Base-by-base conservation (phyloP, 148 eudicot species). In the Rhododendron mucronatum region DNA sequence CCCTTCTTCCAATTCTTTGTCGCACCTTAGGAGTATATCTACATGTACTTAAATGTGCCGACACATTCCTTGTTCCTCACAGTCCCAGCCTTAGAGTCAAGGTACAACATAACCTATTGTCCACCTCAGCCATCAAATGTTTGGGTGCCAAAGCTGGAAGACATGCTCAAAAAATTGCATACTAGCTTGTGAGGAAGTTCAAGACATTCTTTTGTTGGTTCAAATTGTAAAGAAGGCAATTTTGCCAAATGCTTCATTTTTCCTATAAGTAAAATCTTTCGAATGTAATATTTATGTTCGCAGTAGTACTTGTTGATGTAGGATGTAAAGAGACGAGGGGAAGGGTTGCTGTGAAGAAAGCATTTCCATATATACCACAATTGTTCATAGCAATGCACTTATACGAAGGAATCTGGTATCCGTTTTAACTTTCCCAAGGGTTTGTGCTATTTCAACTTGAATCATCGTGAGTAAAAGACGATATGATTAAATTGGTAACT, bases 161-260 rank as follows among this genome's bases (percentile, higher is more conserved):
- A 15, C 47, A 35, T 16, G 78, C 39, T 75, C 47, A 37, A 75
- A 23, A 73, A 75, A 16, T 35, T 37, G 3, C 47, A 37, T 14
- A 33, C 21, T 37, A 75, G 21, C 78, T 37, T 75, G 44, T 75
- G 21, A 35, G 50, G 51, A 23, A n/a, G n/a, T 11, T 78, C 47
- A 16, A 45, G 81, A 78, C 33, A 45, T 78, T 78, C 30, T 21
- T 78, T 23, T 78, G 81, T 78, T 45, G 79, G 30, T 78, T 78
- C 30, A 45, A 45, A 23, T 78, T 78, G 55, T 78, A 45, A 78
- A 78, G 81, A n/a, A 3, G 81, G 81, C 55, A 4, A 11, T 18
- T 45, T 47, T 78, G 81, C 81, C 81, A 11, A 77, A 45, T 21
- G 15, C 9, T 41, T 77, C 14, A 10, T 10, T 44, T 44, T 23